Conservation (phyloP, 306 rosid genomes). For the Vigna unguiculata region DNA sequence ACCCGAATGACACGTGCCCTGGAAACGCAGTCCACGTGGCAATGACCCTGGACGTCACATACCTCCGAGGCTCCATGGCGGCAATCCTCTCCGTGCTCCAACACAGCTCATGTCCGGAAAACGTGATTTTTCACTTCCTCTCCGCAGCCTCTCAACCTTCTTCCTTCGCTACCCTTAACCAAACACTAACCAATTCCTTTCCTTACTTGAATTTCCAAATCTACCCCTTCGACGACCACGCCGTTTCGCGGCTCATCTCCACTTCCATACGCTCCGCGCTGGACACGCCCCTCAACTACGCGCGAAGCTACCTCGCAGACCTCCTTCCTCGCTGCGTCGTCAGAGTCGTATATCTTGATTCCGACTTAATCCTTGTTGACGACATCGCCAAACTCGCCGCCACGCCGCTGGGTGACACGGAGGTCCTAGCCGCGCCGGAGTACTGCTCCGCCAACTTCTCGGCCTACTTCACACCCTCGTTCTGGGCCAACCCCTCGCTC, state of each 20-base stretch:
- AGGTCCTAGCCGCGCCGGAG: constrained; percentile 89
- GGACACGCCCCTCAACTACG: constrained; percentile 87
- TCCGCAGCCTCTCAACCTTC: constrained; percentile 53
- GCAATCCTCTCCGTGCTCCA: constrained; percentile 87
- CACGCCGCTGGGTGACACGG: constrained; percentile 52
- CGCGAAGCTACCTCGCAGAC: constrained; percentile 73
- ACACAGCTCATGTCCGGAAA: constrained; percentile 91
- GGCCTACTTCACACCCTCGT: constrained; percentile 74
- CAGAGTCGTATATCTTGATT: constrained; percentile 83
- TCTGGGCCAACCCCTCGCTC: constrained; percentile 86
- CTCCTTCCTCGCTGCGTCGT: constrained; percentile 62
- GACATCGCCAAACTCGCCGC: constrained; percentile 82
- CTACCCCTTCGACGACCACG: constrained; percentile 64
- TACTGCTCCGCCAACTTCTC: constrained; percentile 90
- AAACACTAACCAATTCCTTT: constrained; percentile 58
- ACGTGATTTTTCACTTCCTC: constrained; percentile 76
- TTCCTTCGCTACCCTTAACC: constrained; percentile 34
- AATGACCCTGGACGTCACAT: constrained; percentile 84
- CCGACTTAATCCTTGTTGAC: constrained; percentile 86
- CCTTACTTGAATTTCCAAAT: constrained; percentile 75
- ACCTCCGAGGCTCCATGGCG: constrained; percentile 96
- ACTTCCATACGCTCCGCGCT: constrained; percentile 89
- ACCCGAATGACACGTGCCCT: constrained; percentile 40
- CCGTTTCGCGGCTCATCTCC: constrained; percentile 84
- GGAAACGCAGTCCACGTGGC: constrained; percentile 68